Conservation (phyloP, 768 basidiomycete species). For the Mycena epipterygia region DNA sequence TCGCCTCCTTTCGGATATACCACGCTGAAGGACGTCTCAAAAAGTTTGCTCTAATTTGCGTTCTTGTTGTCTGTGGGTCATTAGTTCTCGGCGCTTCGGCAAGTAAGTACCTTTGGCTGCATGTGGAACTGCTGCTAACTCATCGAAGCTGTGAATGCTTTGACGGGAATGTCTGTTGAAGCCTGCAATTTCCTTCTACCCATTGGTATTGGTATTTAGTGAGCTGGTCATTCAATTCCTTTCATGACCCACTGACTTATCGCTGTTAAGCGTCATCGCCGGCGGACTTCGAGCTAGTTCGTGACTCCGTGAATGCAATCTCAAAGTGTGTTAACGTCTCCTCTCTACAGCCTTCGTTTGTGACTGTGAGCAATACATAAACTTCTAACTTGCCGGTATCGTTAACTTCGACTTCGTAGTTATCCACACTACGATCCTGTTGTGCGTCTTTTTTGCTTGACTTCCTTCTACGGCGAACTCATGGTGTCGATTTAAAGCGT, state of each 20-base stretch:
- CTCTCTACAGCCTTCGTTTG: background rate
- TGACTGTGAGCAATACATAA: background rate
- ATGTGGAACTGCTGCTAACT: background rate
- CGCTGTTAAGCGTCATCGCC: background rate
- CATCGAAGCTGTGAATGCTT: background rate
- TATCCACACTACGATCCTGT: background rate
- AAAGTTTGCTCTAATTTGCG: background rate
- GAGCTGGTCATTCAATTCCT: background rate
- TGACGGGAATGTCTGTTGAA: background rate
- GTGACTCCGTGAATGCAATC: background rate
- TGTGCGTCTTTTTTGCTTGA: background rate
- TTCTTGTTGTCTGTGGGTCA: background rate
- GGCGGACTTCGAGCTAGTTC: background rate
- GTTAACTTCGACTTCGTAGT: background rate
- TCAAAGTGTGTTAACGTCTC: background rate
- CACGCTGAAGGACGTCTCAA: background rate
- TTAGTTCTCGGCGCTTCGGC: background rate
- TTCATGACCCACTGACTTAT: background rate
- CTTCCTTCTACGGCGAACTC: background rate
- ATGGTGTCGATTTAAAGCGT: background rate
- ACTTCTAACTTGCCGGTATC: background rate
- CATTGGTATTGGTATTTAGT: background rate
- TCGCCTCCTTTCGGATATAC: background rate
- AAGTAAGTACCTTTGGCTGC: background rate
- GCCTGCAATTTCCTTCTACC: background rate